phyloP scores from a whole-genome alignment of 1,284 basidiomycete genomes.

The Puccinia brachypodii region DNA sequence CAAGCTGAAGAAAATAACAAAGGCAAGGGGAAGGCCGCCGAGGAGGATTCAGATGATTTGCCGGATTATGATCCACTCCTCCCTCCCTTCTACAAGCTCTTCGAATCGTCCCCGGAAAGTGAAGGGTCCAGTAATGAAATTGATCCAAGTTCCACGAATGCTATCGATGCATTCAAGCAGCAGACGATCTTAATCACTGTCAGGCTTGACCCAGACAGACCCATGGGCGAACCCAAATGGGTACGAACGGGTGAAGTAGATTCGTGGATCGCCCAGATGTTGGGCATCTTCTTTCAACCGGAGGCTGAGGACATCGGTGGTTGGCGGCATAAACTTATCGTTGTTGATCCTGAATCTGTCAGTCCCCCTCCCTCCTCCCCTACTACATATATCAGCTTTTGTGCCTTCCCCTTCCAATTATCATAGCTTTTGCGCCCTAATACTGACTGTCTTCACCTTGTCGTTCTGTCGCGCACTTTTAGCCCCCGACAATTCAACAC shows the following conservation, averaged over 20 bases:
- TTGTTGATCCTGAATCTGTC: constrained; percentile 91
- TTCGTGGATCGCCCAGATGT: constrained; percentile 84
- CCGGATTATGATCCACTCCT: constrained; percentile 51
- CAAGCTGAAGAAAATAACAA: not conserved
- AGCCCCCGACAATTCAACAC: constrained; percentile 87
- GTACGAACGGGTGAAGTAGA: constrained; percentile 88
- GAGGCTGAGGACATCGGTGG: constrained; percentile 56
- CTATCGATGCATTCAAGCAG: constrained; percentile 24
- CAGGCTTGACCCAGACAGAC: constrained; percentile 78
- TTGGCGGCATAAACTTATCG: constrained; percentile 89
- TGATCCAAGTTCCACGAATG: too few species aligned
- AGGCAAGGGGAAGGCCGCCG: not conserved
- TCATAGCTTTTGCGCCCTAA: constrained; percentile 13
- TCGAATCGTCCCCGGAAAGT: constrained; percentile 11
- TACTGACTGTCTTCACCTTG: constrained; percentile 46
- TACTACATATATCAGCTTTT: not conserved
- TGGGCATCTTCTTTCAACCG: constrained; percentile 61
- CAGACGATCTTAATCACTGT: constrained; percentile 57
- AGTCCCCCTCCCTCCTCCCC: constrained; percentile 56
- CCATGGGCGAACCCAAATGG: constrained; percentile 92
- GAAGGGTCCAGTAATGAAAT: not conserved
- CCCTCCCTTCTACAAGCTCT: constrained; percentile 53
- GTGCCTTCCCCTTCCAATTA: not conserved
- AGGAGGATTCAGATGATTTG: constrained; percentile 14
- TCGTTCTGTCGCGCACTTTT: too few species aligned